Percentiles rank a stretch among this genome's conserved stretches.
Evolutionary conservation across 495 filamentous ascomycete species (phyloP).

Genomic region (Penicillium atrosanguineum): DNA sequence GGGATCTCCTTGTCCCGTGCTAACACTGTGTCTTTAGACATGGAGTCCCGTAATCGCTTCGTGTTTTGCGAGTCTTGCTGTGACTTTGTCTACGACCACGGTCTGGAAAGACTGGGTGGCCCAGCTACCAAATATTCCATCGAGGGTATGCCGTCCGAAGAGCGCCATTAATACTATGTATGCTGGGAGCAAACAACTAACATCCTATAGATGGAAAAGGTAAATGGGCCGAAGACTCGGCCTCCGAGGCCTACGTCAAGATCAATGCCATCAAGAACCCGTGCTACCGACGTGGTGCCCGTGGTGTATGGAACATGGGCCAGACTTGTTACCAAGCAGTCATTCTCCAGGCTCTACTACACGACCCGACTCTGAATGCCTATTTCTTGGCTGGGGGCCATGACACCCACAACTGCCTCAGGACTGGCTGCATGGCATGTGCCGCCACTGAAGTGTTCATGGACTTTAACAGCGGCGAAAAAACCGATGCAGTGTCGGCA

Average conservation of each 20-base stretch:
- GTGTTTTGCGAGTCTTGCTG: constrained; percentile 81
- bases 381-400: constrained; percentile 88
- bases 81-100: constrained; percentile 86
- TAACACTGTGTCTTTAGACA: constrained; percentile 52
- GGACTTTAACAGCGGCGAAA: constrained; percentile 80
- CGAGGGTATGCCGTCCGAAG: constrained; percentile 14
- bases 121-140: constrained; percentile 26
- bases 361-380: constrained; percentile 81
- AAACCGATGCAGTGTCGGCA: constrained; percentile 78
- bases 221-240: constrained; percentile 28
- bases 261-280: constrained; percentile 44
- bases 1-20: not conserved
- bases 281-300: constrained; percentile 53
- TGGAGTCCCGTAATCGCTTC: constrained; percentile 74
- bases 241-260: constrained; percentile 41
- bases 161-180: not conserved
- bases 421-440: constrained; percentile 69
- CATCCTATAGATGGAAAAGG: constrained; percentile 15
- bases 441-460: constrained; percentile 89
- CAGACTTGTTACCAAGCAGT: constrained; percentile 94
- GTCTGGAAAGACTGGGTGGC: constrained; percentile 63
- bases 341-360: constrained; percentile 80
- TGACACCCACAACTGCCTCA: constrained; percentile 61
- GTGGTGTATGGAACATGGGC: constrained; percentile 92
- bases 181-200: constrained; percentile 4